Base-by-base conservation (phyloP, 805 yeast species). In the Kazachstania taianensis region DNA sequence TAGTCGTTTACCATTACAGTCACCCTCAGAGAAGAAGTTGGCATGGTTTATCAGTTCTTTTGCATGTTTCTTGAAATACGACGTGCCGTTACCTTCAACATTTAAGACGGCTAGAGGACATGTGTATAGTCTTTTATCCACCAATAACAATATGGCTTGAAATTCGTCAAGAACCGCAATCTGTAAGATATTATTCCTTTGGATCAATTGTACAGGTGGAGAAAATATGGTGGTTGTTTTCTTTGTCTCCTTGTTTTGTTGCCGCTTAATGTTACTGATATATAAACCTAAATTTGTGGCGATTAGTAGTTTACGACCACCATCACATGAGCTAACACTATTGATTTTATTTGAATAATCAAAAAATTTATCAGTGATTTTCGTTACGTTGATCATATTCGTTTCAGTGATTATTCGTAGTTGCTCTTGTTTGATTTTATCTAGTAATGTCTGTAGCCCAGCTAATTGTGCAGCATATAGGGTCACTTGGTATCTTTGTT, bases 251-350 rank as follows among this genome's bases (percentile, higher is more conserved):
- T 72, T 59, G 18, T 70, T 72, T 31, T 53, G 50, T 35, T 59
- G 50, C 35, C 67, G 52, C 39, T 71, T 69, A 31, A 78, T 73
- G 30, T 85, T 85, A 30, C 92, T 75, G 31, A 85, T 73, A 67
- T 81, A 92, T 3, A 92, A 77, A 5, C 98, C 97, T 1, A 80
- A 70, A 53, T 85, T 94, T 0, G 97, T 86, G 29, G 97, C 97
- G 52, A 83, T 87, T 24, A 92, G 57, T 44, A 87, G 62, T 53
- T 87, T 83, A 44, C 94, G 73, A 15, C 97, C 97, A 36, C 96
- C 96, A 53, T 92, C 94, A 57, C 83, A 81, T 23, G 96, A 94
- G 27, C 82, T 86, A 20, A 86, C 89, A 65, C 96, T 86, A 53
- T 84, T 86, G 48, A 89, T 82, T 41, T 81, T 73, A 52, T 87